Base-by-base conservation (phyloP, 1,284 basidiomycete species). In the Ceratobasidium sp. region DNA sequence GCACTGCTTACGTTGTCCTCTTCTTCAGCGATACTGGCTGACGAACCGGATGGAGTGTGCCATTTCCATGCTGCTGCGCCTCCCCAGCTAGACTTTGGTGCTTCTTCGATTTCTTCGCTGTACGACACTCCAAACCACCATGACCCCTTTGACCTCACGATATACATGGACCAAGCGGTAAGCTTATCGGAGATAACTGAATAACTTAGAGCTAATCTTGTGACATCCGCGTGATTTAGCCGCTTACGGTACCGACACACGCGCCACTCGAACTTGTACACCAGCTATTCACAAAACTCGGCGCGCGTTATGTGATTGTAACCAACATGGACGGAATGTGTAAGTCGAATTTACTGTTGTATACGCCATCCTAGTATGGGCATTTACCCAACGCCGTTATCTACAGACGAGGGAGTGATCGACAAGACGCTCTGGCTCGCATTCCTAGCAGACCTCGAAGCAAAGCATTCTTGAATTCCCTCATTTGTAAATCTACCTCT, bases 351-450 rank as follows among this genome's bases (percentile, higher is more conserved):
- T 26, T 69, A 23, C 49, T n/a, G 7, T 53, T 61, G 39, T 58
- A 53, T 33, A 33, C 33, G 33, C 46, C 72, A 55, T 79, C 20
- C 51, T 49, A 20, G 23, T 79, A 42, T 13, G 51, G 55, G 28
- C 12, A 55, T 66, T 39, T 46, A 23, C 81, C 42, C 18, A 71
- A 26, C 5, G 49, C 40, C 39, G 42, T 55, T 33, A 4, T 49
- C 60, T 39, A 28, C 61, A 95, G 94, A 97, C 83, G 92, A 94
- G 82, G 97, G 97, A 6, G 88, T 97, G 12, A 94, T 99, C 79
- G 94, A 97, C 85, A 98, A 98, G 89, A 97, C 97, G 86, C 91
- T 91, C 0, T 98, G 95, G 95, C 89, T 97, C 33, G 92, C 89
- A 6, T 97, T 97, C 86, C 86, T 97, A 13, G 60, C 60, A 12